phyloP scores from a whole-genome alignment of 2,329 filamentous ascomycete genomes.

The Fusarium keratoplasticum region DNA sequence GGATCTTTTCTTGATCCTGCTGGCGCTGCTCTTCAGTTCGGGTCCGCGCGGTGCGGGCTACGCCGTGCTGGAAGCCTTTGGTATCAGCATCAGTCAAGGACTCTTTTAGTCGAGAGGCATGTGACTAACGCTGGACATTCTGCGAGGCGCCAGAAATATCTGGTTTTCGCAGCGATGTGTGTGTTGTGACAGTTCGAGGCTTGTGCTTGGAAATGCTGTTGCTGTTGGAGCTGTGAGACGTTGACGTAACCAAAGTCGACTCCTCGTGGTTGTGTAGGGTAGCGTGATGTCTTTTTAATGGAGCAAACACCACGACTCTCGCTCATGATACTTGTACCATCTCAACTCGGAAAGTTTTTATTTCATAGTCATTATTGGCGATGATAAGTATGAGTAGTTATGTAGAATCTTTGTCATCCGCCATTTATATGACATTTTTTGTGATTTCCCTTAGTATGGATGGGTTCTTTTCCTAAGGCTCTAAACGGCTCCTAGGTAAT shows the following conservation, averaged over 20 bases:
- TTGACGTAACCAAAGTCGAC: not conserved
- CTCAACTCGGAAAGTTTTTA: not conserved
- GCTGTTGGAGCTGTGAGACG: not conserved
- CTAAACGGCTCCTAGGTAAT: too few species aligned
- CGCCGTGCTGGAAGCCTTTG: constrained; percentile 75
- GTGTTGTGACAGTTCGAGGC: constrained; percentile 1
- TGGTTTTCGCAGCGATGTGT: constrained; percentile 1
- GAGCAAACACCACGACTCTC: not conserved
- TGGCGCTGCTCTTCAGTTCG: constrained; percentile 77
- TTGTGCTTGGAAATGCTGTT: constrained; percentile 5
- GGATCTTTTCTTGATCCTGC: constrained; percentile 80
- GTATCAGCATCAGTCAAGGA: constrained; percentile 42
- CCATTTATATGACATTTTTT: too few species aligned
- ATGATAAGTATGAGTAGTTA: too few species aligned
- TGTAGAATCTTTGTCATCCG: too few species aligned
- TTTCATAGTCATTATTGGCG: not conserved
- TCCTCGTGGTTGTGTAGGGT: constrained; percentile 26
- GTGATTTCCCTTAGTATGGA: too few species aligned
- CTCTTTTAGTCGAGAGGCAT: not conserved
- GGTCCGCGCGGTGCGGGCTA: constrained; percentile 73
- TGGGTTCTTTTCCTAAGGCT: too few species aligned
- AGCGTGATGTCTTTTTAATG: not conserved
- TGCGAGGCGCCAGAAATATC: constrained; percentile 3
- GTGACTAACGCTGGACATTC: constrained; percentile 42
- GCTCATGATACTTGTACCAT: not conserved